These are phyloP conservation scores for Kazachstania martiniae DNA, from an alignment of 805 yeast species.

Conservation along the genomic window DNA sequence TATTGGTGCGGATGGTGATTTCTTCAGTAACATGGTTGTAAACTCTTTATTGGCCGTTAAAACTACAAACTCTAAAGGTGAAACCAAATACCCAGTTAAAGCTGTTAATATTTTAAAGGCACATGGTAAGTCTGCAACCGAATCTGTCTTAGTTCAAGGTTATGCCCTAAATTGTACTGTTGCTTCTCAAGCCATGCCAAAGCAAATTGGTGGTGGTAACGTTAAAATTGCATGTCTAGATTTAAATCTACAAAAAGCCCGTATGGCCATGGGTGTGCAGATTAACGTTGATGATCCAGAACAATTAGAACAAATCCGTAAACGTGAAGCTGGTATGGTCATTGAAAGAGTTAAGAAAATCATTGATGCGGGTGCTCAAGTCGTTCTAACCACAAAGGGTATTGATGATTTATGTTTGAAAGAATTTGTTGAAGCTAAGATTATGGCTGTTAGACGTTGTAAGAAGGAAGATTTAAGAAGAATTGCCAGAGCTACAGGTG, in stretches of 20 bases:
- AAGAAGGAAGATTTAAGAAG: constrained; percentile 93
- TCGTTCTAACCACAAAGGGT: constrained; percentile 86
- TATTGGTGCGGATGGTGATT: constrained; percentile 87
- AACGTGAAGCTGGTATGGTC: constrained; percentile 78
- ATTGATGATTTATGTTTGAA: constrained; percentile 87
- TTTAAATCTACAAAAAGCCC: constrained; percentile 87
- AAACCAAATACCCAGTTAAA: constrained; percentile 86
- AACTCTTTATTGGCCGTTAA: constrained; percentile 93
- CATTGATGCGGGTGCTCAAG: constrained; percentile 83
- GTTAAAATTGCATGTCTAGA: constrained; percentile 86
- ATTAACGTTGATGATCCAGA: constrained; percentile 96
- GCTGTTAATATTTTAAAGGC: constrained; percentile 95
- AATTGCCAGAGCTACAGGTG: constrained; percentile 97
- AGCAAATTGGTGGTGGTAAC: constrained; percentile 33
- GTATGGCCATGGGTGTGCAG: constrained; percentile 97
- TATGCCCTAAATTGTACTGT: constrained; percentile 95
- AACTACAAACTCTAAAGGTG: constrained; percentile 81
- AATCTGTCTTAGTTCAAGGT: constrained; percentile 80
- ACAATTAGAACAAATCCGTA: constrained; percentile 84
- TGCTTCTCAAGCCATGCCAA: constrained; percentile 94
- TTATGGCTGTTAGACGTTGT: constrained; percentile 94
- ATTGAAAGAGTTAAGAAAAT: constrained; percentile 75
- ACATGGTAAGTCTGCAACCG: constrained; percentile 87
- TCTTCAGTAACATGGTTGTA: constrained; percentile 82
- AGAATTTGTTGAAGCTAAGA: constrained; percentile 82